These are phyloP conservation scores for Talaromyces nanjingensis DNA, from an alignment of 495 filamentous ascomycete genomes.

Conservation along the genomic window DNA sequence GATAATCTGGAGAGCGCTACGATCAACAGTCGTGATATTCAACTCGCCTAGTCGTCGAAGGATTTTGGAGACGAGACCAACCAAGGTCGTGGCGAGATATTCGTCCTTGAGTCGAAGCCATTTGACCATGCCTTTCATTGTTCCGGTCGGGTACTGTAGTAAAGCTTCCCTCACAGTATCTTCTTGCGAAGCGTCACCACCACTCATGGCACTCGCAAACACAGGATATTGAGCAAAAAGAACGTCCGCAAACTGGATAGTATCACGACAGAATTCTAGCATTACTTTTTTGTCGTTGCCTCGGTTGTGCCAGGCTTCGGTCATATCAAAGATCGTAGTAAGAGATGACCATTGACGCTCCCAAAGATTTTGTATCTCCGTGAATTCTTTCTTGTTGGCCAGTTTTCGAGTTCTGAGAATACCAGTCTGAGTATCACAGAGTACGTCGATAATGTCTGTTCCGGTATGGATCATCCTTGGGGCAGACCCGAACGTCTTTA, in stretches of 20 bases:
- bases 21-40: slow-evolving; percentile 55
- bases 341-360: slow-evolving; percentile 69
- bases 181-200: slow-evolving; percentile 31
- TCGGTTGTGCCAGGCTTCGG: slow-evolving; percentile 67
- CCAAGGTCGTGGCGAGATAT: slow-evolving; percentile 69
- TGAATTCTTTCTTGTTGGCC: slow-evolving; percentile 51
- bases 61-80: slow-evolving; percentile 62
- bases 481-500: slow-evolving; percentile 58
- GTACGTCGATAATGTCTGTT: slow-evolving; percentile 67
- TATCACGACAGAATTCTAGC: slow-evolving; percentile 87
- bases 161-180: slow-evolving; percentile 35
- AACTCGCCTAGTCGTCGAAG: slow-evolving; percentile 64
- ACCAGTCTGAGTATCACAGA: slow-evolving; percentile 77
- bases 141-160: slow-evolving; percentile 52
- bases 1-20: slow-evolving; percentile 53
- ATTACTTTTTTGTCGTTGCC: slow-evolving; percentile 64
- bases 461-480: slow-evolving; percentile 65
- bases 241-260: slow-evolving; percentile 84
- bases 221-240: slow-evolving; percentile 78
- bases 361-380: slow-evolving; percentile 71
- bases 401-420: slow-evolving; percentile 61
- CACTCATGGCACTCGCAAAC: slow-evolving; percentile 58
- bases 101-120: slow-evolving; percentile 81
- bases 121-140: slow-evolving; percentile 63
- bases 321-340: slow-evolving; percentile 72